phyloP scores from a whole-genome alignment of 495 filamentous ascomycete genomes.

The Penicillium roqueforti region DNA sequence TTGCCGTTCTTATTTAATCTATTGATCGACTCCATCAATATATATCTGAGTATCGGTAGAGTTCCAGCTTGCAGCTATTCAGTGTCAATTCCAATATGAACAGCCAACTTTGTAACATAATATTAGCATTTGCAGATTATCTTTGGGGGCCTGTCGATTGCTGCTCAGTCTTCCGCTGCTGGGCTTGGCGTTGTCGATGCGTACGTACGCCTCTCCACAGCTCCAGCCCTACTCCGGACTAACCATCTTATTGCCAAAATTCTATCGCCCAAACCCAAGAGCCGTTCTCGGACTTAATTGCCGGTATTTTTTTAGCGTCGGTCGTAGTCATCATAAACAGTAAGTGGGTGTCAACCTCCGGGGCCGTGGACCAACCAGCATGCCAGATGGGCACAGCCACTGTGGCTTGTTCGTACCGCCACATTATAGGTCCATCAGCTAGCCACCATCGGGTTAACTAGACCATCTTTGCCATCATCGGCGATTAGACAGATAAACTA shows the following conservation, averaged over 20 bases:
- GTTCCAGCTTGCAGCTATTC: background rate
- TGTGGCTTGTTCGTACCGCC: too few species aligned
- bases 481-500: too few species aligned
- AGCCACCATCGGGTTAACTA: too few species aligned
- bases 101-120: background rate
- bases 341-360: too few species aligned
- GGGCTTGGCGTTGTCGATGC: constrained; percentile 3
- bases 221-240: constrained; percentile 1
- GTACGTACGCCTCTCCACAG: background rate
- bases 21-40: background rate
- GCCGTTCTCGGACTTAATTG: background rate
- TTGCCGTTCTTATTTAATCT: background rate
- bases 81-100: background rate
- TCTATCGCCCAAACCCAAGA: background rate
- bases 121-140: background rate
- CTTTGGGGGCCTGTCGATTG: background rate
- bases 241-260: background rate
- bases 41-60: background rate
- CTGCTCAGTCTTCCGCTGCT: background rate
- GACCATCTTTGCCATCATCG: too few species aligned
- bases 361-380: too few species aligned
- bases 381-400: too few species aligned
- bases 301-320: background rate
- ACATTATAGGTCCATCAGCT: too few species aligned
- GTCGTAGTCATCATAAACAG: too few species aligned